phyloP scores from a whole-genome alignment of 2,329 filamentous ascomycete species.

The Penicillium sp. region DNA sequence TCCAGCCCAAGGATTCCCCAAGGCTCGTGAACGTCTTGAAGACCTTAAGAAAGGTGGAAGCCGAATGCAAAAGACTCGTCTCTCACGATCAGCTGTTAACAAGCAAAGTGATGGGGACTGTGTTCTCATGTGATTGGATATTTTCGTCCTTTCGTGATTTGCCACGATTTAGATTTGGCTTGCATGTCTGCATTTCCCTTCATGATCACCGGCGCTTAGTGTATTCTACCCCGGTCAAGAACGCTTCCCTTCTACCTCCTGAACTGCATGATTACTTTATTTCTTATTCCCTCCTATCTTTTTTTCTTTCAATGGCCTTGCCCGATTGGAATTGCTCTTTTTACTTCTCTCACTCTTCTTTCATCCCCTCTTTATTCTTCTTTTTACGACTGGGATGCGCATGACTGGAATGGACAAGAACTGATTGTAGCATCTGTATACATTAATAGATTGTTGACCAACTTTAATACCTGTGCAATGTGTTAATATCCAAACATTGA shows the following conservation, averaged over 20 bases:
- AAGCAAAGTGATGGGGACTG: constrained; percentile 90
- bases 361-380: not conserved
- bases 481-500: not conserved
- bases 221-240: constrained; percentile 1
- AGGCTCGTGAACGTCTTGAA: constrained; percentile 87
- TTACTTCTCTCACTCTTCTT: not conserved
- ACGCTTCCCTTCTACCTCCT: not conserved
- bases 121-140: constrained; percentile 42
- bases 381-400: constrained; percentile 4
- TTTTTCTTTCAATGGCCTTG: not conserved
- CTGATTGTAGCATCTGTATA: constrained; percentile 8
- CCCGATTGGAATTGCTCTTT: not conserved
- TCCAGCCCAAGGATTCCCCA: constrained; percentile 86
- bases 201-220: constrained; percentile 17
- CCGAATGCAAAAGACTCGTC: constrained; percentile 68
- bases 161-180: not conserved
- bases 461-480: not conserved
- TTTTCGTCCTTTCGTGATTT: not conserved
- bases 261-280: constrained; percentile 13
- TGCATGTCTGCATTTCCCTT: constrained; percentile 12
- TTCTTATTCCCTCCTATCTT: not conserved
- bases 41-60: constrained; percentile 81
- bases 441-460: constrained; percentile 11
- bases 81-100: constrained; percentile 77
- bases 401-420: constrained; percentile 15